phyloP scores from a whole-genome alignment of 352 stramenopile species.

The Pilasporangium apinafurcum region DNA sequence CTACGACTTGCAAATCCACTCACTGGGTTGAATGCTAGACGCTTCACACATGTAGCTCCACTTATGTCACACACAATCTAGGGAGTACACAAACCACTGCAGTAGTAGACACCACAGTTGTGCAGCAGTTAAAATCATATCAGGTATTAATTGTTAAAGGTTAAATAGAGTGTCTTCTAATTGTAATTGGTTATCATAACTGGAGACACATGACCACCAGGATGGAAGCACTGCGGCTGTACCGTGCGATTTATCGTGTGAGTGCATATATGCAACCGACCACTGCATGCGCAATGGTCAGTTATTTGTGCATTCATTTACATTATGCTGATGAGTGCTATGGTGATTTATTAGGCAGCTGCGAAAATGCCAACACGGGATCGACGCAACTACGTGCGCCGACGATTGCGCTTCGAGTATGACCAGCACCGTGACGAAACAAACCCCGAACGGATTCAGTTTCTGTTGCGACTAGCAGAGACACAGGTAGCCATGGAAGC shows the following conservation, averaged over 20 bases:
- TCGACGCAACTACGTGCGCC: slow-evolving; percentile 55
- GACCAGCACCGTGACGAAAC: slow-evolving; percentile 54
- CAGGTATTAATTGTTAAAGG: too few species aligned
- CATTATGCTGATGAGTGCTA: background rate
- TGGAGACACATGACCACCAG: slow-evolving; percentile 6
- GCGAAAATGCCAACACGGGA: slow-evolving; percentile 64
- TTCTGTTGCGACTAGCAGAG: slow-evolving; percentile 53
- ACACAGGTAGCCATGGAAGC: too few species aligned
- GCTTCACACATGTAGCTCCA: too few species aligned
- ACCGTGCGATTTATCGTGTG: slow-evolving; percentile 74
- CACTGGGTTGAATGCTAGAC: too few species aligned
- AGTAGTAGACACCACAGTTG: too few species aligned
- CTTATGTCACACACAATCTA: too few species aligned
- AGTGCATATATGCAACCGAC: too few species aligned
- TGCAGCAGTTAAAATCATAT: too few species aligned
- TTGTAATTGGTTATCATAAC: background rate
- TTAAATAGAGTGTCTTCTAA: too few species aligned
- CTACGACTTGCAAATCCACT: too few species aligned
- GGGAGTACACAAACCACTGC: too few species aligned
- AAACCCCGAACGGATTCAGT: slow-evolving; percentile 42
- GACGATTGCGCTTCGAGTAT: slow-evolving; percentile 63
- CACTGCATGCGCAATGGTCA: background rate
- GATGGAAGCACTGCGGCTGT: slow-evolving; percentile 48
- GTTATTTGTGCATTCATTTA: background rate
- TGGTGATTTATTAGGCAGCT: slow-evolving; percentile 23